phyloP scores from a whole-genome alignment of 2,329 filamentous ascomycete genomes.

The Colletotrichum musae region DNA sequence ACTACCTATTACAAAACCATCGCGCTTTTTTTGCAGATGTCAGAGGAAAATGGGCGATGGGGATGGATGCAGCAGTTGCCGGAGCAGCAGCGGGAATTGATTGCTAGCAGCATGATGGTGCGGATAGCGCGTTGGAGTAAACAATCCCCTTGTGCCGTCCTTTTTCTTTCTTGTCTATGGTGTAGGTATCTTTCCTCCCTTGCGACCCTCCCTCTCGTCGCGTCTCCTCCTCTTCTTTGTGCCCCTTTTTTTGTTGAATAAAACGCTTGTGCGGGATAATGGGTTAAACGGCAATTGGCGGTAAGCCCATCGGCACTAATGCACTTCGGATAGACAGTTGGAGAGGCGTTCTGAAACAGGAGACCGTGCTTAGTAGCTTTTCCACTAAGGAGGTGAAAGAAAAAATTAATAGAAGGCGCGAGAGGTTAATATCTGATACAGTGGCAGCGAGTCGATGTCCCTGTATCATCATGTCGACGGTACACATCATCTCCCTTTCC shows the following conservation, averaged over 20 bases:
- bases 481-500: conserved; percentile 4
- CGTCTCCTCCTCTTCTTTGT: neutral
- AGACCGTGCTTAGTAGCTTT: conserved; percentile 32
- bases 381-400: neutral
- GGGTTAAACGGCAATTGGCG: conserved; percentile 25
- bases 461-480: neutral
- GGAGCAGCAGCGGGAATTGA: conserved; percentile 28
- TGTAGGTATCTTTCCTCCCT: neutral
- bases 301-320: conserved; percentile 15
- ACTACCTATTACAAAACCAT: neutral
- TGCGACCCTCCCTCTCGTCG: neutral
- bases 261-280: conserved; percentile 8
- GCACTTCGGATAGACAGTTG: conserved; percentile 25
- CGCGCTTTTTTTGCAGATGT: neutral
- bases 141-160: conserved; percentile 2
- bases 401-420: neutral
- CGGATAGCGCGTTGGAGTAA: neutral
- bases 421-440: neutral
- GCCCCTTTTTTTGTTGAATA: conserved; percentile 5
- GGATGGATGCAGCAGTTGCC: conserved; percentile 17
- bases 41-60: neutral
- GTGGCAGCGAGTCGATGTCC: conserved; percentile 2
- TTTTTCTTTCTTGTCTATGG: neutral
- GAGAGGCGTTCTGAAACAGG: conserved; percentile 29
- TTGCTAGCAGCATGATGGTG: neutral